Evolutionary conservation across 1,139 yeast species (phyloP), one percentile per base, ranked within the genome.

Genomic region (Wickerhamiella infanticola): DNA sequence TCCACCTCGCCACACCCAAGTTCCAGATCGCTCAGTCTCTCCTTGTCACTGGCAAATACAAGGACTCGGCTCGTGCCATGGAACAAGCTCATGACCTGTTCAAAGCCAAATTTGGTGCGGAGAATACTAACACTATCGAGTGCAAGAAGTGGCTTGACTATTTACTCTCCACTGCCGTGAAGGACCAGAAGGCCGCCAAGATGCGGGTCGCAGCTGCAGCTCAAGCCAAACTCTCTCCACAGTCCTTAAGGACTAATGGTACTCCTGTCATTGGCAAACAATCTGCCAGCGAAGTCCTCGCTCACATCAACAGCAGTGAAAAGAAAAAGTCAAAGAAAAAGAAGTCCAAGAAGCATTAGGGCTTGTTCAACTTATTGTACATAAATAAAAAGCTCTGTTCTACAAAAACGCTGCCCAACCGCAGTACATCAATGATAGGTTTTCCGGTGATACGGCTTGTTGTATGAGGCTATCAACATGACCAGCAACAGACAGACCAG

Each of bases 401-500:
- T 60, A 77, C 68, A 79, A 67, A 59, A 76, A 83, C 2, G 97
- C 80, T 57, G 83, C 74, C 98, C 98, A 90, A 3, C 99, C 99
- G 35, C 83, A 77, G 62, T 85, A 93, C 98, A 93, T 90, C 54
- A 73, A 80, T 31, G 84, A 71, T 45, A 93, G 65, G 51, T 80
- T 78, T 45, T 79, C 83, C 5, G 69, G 67, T 3, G 85, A 78
- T 0, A 83, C 73, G 0, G 98, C 94, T 51, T 82, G 85, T 55
- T 82, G 88, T 43, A 90, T 82, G 48, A 90, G 71, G 35, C 82
- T 79, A 57, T 90, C 96, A 1, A 86, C 95, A 58, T 90, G 96
- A 0, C 96, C 97, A 47, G 82, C 80, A 3, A 88, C 83, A 63
- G 94, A 84, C 68, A 90, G 75, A 0, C 95, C 85, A 42, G 86